phyloP scores from a whole-genome alignment of 73 alveolate species.

The Durusdinium trenchii region DNA sequence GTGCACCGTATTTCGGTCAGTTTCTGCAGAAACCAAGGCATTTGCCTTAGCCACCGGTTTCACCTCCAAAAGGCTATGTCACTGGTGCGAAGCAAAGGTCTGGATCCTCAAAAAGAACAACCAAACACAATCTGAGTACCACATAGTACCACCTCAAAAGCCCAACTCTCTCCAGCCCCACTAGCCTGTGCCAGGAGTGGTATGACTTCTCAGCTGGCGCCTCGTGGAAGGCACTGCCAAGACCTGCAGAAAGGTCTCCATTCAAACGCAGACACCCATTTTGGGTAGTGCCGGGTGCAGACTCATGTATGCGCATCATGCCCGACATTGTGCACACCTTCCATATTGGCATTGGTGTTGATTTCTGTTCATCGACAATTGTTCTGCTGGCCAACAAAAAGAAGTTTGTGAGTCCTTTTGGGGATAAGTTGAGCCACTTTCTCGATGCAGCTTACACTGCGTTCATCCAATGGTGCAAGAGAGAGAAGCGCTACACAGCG shows the following conservation, averaged over 20 bases:
- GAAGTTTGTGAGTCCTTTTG: not conserved
- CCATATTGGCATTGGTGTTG: conserved; percentile 7
- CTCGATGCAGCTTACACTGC: not conserved
- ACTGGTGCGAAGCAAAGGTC: not conserved
- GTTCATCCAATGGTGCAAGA: not conserved
- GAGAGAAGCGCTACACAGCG: not conserved
- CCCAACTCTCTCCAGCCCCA: not conserved
- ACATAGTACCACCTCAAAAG: too few species aligned
- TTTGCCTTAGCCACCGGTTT: not conserved
- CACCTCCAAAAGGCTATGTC: not conserved
- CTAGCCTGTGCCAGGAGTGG: not conserved
- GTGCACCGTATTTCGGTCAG: not conserved
- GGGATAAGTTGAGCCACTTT: not conserved
- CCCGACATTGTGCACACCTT: not conserved
- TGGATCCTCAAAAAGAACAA: too few species aligned
- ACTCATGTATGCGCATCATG: not conserved
- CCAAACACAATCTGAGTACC: too few species aligned
- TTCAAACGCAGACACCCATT: not conserved
- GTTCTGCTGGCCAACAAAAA: not conserved
- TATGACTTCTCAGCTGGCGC: not conserved
- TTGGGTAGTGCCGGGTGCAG: not conserved
- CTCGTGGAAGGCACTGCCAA: not conserved
- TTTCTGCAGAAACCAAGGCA: not conserved
- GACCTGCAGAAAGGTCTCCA: not conserved
- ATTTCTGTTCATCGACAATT: not conserved